Conservation (phyloP, 352 stramenopile genomes). For the Phytophthora cactorum region DNA sequence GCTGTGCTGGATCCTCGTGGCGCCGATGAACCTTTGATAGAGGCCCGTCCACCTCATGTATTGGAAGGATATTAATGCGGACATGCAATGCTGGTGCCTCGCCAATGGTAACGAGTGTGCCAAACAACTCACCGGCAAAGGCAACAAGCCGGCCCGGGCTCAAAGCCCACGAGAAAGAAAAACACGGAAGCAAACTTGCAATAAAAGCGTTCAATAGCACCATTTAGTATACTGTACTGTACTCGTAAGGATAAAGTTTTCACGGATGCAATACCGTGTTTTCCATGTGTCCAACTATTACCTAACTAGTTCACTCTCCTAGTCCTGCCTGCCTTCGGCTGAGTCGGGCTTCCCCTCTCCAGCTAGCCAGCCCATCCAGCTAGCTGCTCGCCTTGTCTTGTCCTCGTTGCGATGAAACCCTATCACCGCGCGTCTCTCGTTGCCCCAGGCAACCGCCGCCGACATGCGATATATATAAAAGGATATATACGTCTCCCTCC, state of each 20-base stretch:
- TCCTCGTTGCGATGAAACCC: slow-evolving; percentile 6
- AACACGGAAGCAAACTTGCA: neutral
- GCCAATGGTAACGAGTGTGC: too few relatives aligned
- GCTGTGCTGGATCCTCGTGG: too few relatives aligned
- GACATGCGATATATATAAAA: slow-evolving; percentile 37
- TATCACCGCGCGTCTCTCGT: neutral
- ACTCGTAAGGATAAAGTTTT: slow-evolving; percentile 21
- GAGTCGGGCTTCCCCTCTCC: slow-evolving; percentile 1
- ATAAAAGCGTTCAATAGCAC: slow-evolving; percentile 18
- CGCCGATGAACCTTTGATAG: too few relatives aligned
- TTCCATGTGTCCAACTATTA: slow-evolving; percentile 28
- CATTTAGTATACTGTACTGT: slow-evolving; percentile 30
- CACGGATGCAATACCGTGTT: slow-evolving; percentile 21
- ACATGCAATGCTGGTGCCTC: too few relatives aligned
- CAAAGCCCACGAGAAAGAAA: too few relatives aligned
- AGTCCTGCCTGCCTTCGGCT: slow-evolving; percentile 15
- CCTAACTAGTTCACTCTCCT: slow-evolving; percentile 30
- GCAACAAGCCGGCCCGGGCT: too few relatives aligned
- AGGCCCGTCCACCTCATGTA: too few relatives aligned
- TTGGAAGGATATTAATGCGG: too few relatives aligned
- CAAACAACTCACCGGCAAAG: too few relatives aligned
- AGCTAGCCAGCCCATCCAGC: neutral
- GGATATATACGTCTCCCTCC: slow-evolving; percentile 31
- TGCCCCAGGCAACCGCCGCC: slow-evolving; percentile 9
- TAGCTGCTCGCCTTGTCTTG: slow-evolving; percentile 14